Conservation (phyloP, 176 grass and related monocot species). For the Aegilops tauschii region DNA sequence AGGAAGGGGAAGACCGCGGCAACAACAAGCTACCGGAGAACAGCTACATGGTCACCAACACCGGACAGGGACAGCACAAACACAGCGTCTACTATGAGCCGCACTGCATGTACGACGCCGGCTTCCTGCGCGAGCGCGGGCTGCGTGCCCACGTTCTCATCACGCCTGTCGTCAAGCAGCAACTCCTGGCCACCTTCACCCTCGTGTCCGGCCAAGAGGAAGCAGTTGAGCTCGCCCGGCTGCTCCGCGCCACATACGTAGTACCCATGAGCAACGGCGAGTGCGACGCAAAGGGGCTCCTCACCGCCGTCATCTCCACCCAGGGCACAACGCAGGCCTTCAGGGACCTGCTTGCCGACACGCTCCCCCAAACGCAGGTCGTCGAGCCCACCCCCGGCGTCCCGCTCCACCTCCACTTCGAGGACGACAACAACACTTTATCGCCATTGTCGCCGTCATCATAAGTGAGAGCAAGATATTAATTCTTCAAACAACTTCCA, state of each 20-base stretch:
- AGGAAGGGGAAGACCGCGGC: too few species aligned
- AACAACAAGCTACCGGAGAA: conserved; percentile 52
- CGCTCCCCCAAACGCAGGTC: conserved; percentile 48
- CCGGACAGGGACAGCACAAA: not conserved
- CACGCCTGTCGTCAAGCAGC: conserved; percentile 80
- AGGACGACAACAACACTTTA: not conserved
- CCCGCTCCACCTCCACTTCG: conserved; percentile 23
- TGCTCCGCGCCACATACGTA: conserved; percentile 62
- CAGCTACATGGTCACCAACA: conserved; percentile 41
- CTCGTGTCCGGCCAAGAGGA: conserved; percentile 96
- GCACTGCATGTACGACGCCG: conserved; percentile 68
- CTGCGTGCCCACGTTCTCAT: conserved; percentile 63
- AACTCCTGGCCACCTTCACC: conserved; percentile 66
- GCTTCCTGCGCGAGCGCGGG: conserved; percentile 36
- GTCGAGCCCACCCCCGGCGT: conserved; percentile 61
- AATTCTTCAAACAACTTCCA: too few species aligned
- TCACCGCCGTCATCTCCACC: conserved; percentile 37
- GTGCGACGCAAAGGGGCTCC: conserved; percentile 55
- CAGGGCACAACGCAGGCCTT: conserved; percentile 67
- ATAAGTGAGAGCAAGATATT: too few species aligned
- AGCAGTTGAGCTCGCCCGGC: conserved; percentile 63
- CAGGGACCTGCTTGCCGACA: conserved; percentile 53
- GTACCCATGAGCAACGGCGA: conserved; percentile 89
- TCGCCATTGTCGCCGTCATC: too few species aligned
- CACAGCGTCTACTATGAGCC: conserved; percentile 70